Evolutionary conservation across 129 eudicot species (phyloP), one percentile per base, ranked within the genome.

Genomic region (Flaveria linearis): DNA sequence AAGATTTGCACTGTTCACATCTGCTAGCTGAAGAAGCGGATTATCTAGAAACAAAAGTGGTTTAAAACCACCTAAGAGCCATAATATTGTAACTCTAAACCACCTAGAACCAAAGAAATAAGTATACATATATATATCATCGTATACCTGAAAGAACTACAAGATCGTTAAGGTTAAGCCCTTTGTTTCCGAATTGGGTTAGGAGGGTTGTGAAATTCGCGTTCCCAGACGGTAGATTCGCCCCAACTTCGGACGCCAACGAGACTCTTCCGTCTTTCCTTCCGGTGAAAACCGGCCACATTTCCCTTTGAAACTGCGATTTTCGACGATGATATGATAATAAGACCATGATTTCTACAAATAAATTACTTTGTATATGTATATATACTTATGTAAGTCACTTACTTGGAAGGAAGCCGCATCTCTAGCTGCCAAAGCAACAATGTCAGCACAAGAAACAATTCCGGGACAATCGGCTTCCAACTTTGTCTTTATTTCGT

Each of bases 381-480:
- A 5, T 36, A 36, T 33, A 4, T 12, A 11, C 26, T 58, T 10
- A 4, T 26, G 20, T 43, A 11, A 7, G 61, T 67, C 23, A 53
- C 84, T 73, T 83, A 83, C 90, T 65, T 81, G 90, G 71, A 76
- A 86, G 7, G 90, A 86, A 41, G 85, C 89, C 0, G 92, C 82
- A 16, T 88, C 92, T 18, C 92, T 78, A 72, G 92, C 84, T 14
- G 92, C 84, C 71, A 88, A 77, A 17, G 92, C 86, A 17, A 83
- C 43, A 49, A 88, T 88, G 72, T 88, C 92, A 2, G 92, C 87
- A 76, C 92, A 88, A 2, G 92, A 88, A 73, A 88, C 90, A 36
- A 72, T 69, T 45, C 74, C 85, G 2, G 84, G 80, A 57, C 92
- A 88, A 4, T 9, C 69, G 30, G 75, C 67, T 55, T 85, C 92